These are phyloP conservation scores for Mucor saturninus DNA, from an alignment of 371 early-diverging fungal species.

Conservation along the genomic window DNA sequence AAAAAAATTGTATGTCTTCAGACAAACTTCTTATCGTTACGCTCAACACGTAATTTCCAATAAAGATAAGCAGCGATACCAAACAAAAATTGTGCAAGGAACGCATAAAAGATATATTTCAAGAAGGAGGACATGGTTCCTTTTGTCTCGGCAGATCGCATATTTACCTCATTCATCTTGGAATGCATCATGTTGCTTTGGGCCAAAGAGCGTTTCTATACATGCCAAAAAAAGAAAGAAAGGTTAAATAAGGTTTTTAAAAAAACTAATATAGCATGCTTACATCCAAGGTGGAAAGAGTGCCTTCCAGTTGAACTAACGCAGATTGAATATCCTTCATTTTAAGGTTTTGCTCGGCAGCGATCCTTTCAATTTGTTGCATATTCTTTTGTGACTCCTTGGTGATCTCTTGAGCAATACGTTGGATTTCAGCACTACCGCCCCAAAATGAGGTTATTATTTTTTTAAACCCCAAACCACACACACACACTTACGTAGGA, in stretches of 20 bases:
- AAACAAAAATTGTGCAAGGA: conserved; percentile 42
- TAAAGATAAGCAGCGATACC: conserved; percentile 46
- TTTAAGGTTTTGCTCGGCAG: conserved; percentile 36
- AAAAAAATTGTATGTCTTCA: conserved; percentile 5
- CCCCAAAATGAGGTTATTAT: too few species aligned
- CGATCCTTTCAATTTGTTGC: conserved; percentile 14
- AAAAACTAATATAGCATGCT: conserved; percentile 1
- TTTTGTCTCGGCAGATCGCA: conserved; percentile 44
- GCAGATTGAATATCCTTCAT: conserved; percentile 33
- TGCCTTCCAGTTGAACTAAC: conserved; percentile 30
- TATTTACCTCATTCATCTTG: conserved; percentile 40
- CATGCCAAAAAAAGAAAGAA: too few species aligned
- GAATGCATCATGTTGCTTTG: conserved; percentile 34
- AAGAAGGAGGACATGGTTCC: conserved; percentile 45
- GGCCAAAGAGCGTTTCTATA: conserved; percentile 32
- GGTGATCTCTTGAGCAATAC: conserved; percentile 21
- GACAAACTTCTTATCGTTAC: conserved; percentile 51
- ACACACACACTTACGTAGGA: conserved; percentile 1
- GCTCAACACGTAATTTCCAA: conserved; percentile 50
- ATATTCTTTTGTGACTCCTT: conserved; percentile 17
- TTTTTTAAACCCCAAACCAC: neutral
- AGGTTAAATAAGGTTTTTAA: neutral
- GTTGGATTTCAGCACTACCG: conserved; percentile 12
- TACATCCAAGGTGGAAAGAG: conserved; percentile 40
- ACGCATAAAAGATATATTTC: conserved; percentile 46